Percentiles rank a stretch among this genome's conserved stretches.
Evolutionary conservation across 345 rosid genomes (phyloP).

Genomic region (Arabis alpina): DNA sequence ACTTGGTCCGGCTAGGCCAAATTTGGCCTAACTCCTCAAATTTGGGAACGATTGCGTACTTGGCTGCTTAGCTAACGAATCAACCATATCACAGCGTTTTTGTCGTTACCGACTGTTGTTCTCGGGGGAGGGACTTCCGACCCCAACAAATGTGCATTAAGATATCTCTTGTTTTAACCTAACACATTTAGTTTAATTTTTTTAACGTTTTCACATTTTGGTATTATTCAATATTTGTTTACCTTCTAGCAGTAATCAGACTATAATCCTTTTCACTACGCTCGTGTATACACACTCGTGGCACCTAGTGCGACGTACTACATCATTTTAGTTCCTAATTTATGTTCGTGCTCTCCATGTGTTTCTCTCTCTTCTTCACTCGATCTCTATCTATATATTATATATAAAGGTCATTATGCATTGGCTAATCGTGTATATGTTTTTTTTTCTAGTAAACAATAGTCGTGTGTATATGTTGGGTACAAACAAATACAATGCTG

Average conservation of each 20-base stretch:
- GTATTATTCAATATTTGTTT: not conserved
- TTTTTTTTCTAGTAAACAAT: too few species aligned
- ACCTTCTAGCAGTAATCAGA: not conserved
- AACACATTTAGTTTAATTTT: not conserved
- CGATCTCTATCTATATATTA: not conserved
- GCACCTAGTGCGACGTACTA: constrained; percentile 34
- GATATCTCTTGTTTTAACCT: not conserved
- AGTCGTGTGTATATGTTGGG: too few species aligned
- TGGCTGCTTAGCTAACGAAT: too few species aligned
- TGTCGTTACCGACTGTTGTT: too few species aligned
- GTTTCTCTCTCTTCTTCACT: not conserved
- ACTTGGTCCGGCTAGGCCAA: too few species aligned
- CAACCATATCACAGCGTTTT: too few species aligned
- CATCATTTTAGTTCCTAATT: constrained; percentile 17
- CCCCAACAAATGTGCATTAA: constrained; percentile 6
- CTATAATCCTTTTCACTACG: not conserved
- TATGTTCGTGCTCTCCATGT: constrained; percentile 42
- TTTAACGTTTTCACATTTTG: not conserved
- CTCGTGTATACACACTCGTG: constrained; percentile 47
- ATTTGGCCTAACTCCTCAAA: too few species aligned
- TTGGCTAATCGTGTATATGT: too few species aligned
- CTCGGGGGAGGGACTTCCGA: too few species aligned
- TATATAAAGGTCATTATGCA: too few species aligned
- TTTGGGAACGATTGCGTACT: too few species aligned
- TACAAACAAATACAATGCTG: too few species aligned